These are phyloP conservation scores for Physaria fendleri DNA, from an alignment of 345 rosid species.

Conservation along the genomic window DNA sequence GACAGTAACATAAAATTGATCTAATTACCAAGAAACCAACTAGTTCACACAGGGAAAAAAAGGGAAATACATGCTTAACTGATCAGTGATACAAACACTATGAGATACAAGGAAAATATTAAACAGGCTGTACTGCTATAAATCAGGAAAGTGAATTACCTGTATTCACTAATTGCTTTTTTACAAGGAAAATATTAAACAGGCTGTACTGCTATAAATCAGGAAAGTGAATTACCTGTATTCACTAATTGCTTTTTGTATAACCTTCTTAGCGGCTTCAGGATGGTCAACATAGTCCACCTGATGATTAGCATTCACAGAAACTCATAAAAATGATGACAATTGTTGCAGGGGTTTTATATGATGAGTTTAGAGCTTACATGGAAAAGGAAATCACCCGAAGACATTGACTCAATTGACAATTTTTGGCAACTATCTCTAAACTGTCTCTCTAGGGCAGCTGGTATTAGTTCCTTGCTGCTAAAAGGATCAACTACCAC, in stretches of 20 bases:
- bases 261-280: constrained; percentile 62
- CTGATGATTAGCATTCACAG: constrained; percentile 36
- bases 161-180: constrained; percentile 67
- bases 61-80: background rate
- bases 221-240: constrained; percentile 45
- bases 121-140: no score
- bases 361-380: constrained; percentile 30
- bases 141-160: no score
- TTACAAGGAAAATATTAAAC: constrained; percentile 21
- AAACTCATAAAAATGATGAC: constrained; percentile 14
- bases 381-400: constrained; percentile 48
- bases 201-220: constrained; percentile 3
- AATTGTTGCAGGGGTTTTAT: constrained; percentile 2
- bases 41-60: background rate
- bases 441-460: constrained; percentile 75
- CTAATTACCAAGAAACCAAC: background rate
- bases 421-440: constrained; percentile 76
- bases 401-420: constrained; percentile 45
- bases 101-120: no score
- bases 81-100: background rate
- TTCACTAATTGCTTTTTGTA: constrained; percentile 74
- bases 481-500: constrained; percentile 70
- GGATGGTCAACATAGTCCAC: constrained; percentile 69
- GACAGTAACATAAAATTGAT: background rate
- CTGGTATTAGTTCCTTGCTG: constrained; percentile 54